phyloP scores from a whole-genome alignment of 2,329 filamentous ascomycete species.

The Verticillium nubilum region DNA sequence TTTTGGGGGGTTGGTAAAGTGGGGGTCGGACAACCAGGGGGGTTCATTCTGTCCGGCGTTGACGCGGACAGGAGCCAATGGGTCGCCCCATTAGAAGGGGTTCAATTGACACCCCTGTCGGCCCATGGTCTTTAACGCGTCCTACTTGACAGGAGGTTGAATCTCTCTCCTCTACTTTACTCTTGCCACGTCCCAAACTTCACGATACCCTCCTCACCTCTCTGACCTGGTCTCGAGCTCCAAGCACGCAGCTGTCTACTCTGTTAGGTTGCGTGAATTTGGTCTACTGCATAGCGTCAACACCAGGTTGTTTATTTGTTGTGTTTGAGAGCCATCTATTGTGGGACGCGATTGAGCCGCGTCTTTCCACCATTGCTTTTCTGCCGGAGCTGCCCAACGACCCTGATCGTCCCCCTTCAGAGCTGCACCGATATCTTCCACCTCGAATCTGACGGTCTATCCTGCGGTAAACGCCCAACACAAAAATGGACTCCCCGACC shows the following conservation, averaged over 20 bases:
- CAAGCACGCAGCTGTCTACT: background rate
- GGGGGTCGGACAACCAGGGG: background rate
- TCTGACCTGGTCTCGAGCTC: background rate
- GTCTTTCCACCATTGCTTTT: background rate
- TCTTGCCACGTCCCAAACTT: background rate
- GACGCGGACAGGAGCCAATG: background rate
- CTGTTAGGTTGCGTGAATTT: background rate
- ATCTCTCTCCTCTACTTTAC: background rate
- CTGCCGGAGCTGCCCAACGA: no score
- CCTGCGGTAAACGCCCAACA: no score
- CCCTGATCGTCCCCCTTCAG: no score
- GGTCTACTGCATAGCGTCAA: background rate
- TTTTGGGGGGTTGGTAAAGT: background rate
- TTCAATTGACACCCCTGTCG: background rate
- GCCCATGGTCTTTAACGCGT: background rate
- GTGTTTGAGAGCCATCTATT: background rate
- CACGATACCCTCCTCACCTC: background rate
- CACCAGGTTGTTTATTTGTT: constrained; percentile 2
- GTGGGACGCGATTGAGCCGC: background rate
- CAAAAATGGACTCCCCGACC: constrained; percentile 24
- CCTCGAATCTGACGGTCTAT: no score
- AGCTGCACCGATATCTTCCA: no score
- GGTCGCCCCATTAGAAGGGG: background rate
- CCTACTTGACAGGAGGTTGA: background rate
- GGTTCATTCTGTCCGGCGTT: background rate